phyloP scores from a whole-genome alignment of 257 asterid species.

The Marsdenia floribunda region DNA sequence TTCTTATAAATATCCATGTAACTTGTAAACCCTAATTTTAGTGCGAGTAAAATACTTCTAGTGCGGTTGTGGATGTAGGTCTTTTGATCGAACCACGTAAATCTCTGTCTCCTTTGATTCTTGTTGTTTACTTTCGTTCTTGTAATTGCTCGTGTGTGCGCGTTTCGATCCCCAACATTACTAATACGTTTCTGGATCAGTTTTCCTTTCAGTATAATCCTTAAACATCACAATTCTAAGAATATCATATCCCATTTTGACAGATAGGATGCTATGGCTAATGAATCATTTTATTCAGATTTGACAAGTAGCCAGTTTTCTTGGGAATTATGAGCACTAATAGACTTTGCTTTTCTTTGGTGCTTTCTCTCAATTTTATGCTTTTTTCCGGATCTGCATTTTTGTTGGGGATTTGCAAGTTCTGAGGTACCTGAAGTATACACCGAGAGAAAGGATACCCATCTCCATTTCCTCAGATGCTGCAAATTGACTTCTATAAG shows the following conservation, averaged over 20 bases:
- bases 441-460: not conserved
- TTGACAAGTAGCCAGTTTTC: constrained; percentile 1
- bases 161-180: too few relatives aligned
- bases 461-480: not conserved
- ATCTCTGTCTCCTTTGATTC: too few relatives aligned
- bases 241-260: not conserved
- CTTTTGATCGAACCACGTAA: too few relatives aligned
- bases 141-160: too few relatives aligned
- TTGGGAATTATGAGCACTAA: not conserved
- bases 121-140: too few relatives aligned
- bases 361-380: not conserved
- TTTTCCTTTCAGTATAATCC: not conserved
- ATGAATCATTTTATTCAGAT: not conserved
- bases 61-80: too few relatives aligned
- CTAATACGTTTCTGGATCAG: not conserved
- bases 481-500: not conserved
- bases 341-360: not conserved
- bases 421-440: not conserved
- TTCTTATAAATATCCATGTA: too few relatives aligned
- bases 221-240: not conserved
- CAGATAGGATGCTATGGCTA: not conserved
- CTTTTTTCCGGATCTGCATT: not conserved
- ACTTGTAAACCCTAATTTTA: too few relatives aligned
- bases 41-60: too few relatives aligned
- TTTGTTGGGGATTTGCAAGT: not conserved